Evolutionary conservation across 805 yeast genomes (phyloP).

Genomic region (Jamesozyma rosinii): DNA sequence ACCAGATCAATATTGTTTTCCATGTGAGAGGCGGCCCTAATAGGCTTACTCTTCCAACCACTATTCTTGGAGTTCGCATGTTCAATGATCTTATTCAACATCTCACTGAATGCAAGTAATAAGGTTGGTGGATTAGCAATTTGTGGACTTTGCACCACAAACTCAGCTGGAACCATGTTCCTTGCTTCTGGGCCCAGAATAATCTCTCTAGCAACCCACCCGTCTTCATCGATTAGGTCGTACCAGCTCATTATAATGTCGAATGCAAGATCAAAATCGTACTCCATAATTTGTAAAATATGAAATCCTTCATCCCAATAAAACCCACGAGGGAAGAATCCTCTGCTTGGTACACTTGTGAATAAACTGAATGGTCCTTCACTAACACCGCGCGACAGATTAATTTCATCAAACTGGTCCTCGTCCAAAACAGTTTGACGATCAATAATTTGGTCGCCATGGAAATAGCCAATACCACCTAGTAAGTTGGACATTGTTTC

Average conservation of each 20-base stretch:
- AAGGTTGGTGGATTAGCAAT: slow-evolving; percentile 95
- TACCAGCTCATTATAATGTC: slow-evolving; percentile 87
- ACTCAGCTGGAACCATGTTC: slow-evolving; percentile 74
- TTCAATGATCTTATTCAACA: slow-evolving; percentile 39
- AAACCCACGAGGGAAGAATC: slow-evolving; percentile 93
- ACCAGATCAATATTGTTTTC: slow-evolving; percentile 51
- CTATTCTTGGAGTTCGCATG: background rate
- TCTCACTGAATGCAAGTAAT: slow-evolving; percentile 58
- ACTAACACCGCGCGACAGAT: slow-evolving; percentile 39
- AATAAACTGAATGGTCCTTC: slow-evolving; percentile 77
- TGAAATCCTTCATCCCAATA: slow-evolving; percentile 99
- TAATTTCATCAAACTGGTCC: slow-evolving; percentile 51
- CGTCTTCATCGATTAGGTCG: slow-evolving; percentile 59
- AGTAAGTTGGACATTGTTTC: slow-evolving; percentile 72
- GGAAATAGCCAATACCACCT: slow-evolving; percentile 84
- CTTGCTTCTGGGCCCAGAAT: slow-evolving; percentile 88
- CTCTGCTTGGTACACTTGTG: slow-evolving; percentile 82
- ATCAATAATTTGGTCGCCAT: slow-evolving; percentile 79
- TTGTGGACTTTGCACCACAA: slow-evolving; percentile 76
- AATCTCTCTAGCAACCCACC: slow-evolving; percentile 96
- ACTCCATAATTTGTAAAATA: slow-evolving; percentile 67
- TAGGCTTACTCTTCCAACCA: slow-evolving; percentile 17
- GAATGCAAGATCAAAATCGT: slow-evolving; percentile 72
- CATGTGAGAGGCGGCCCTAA: slow-evolving; percentile 31
- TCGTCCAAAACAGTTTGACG: slow-evolving; percentile 59